These are phyloP conservation scores for Dioscorea alata DNA, from an alignment of 106 monocot species.

Conservation along the genomic window DNA sequence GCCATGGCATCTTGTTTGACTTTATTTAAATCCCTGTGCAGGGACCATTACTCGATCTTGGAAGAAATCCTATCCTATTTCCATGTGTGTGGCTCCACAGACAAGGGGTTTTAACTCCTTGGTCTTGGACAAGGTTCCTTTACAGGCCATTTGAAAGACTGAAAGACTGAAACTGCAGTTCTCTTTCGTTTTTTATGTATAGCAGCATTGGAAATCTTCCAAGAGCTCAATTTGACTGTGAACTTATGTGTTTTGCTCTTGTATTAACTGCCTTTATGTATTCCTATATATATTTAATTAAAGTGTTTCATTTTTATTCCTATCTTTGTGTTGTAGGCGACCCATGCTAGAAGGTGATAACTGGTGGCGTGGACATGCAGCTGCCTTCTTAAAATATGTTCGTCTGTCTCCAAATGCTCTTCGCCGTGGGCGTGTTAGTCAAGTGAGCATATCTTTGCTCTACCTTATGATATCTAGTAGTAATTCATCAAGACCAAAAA, in stretches of 20 bases:
- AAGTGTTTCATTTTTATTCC: not conserved
- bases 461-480: too few species aligned
- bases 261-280: not conserved
- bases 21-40: constrained; percentile 24
- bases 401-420: constrained; percentile 72
- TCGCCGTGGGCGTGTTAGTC: constrained; percentile 1
- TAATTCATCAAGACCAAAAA: too few species aligned
- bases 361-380: constrained; percentile 99
- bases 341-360: constrained; percentile 96
- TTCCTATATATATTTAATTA: not conserved
- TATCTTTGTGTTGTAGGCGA: constrained; percentile 35
- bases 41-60: constrained; percentile 96
- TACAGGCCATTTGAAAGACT: not conserved
- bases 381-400: constrained; percentile 75
- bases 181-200: not conserved
- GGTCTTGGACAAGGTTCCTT: constrained; percentile 66
- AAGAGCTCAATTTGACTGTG: too few species aligned
- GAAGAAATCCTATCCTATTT: constrained; percentile 87
- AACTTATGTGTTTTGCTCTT: not conserved
- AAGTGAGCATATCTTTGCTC: not conserved
- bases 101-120: constrained; percentile 93
- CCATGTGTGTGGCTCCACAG: constrained; percentile 90
- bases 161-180: not conserved
- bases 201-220: too few species aligned
- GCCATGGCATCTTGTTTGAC: not conserved